Evolutionary conservation across 1,284 basidiomycete species (phyloP).

Genomic region (Fomitopsis betulina): DNA sequence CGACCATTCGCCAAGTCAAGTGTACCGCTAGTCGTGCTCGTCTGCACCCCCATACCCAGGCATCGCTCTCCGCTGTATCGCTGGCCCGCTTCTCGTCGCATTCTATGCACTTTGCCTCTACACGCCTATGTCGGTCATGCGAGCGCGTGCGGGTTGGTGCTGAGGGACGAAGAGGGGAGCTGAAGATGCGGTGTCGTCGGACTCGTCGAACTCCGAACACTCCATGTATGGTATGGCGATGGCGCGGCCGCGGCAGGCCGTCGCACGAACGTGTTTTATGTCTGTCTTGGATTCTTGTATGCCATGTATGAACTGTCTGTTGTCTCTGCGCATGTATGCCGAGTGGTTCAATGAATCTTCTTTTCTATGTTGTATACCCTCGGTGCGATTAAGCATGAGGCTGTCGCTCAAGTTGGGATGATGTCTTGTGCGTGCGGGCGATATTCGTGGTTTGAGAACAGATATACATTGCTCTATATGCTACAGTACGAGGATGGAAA

Average conservation of each 20-base stretch:
- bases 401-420: no score
- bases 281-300: not conserved
- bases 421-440: no score
- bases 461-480: not conserved
- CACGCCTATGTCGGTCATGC: conserved; percentile 1
- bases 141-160: not conserved
- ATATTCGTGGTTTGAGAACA: no score
- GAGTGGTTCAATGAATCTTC: conserved; percentile 6
- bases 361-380: not conserved
- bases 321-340: conserved; percentile 4
- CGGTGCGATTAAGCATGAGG: not conserved
- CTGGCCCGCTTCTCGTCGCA: not conserved
- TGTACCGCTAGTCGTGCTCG: not conserved
- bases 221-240: not conserved
- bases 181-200: not conserved
- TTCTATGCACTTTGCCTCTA: not conserved
- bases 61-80: not conserved
- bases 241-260: not conserved
- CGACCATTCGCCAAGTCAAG: not conserved
- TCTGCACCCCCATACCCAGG: not conserved
- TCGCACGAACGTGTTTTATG: not conserved
- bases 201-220: not conserved
- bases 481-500: not conserved
- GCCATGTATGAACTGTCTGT: not conserved
- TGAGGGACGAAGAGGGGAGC: not conserved